Evolutionary conservation across 2,329 filamentous ascomycete genomes (phyloP).

Genomic region (Neonectria ditissima): DNA sequence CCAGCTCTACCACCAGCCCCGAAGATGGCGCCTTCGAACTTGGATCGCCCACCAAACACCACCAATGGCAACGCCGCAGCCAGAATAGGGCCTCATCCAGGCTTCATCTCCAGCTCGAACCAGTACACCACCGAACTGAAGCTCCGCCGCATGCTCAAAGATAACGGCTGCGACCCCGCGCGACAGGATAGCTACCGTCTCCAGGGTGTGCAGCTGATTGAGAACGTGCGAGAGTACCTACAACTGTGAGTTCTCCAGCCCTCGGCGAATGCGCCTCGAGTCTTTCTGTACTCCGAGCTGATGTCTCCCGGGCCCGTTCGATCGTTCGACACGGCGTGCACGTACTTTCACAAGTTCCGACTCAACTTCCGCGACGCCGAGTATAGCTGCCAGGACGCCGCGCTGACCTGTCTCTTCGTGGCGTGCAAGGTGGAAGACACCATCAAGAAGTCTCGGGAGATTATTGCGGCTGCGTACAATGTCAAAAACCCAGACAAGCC

Average conservation of each 20-base stretch:
- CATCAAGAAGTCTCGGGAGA: constrained; percentile 94
- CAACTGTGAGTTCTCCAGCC: constrained; percentile 69
- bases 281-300: constrained; percentile 22
- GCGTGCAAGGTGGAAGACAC: constrained; percentile 99
- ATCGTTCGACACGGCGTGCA: constrained; percentile 91
- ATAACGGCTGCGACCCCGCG: constrained; percentile 77
- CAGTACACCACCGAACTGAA: constrained; percentile 87
- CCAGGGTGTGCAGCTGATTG: constrained; percentile 89
- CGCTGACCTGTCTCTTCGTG: constrained; percentile 87
- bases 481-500: constrained; percentile 77
- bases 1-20: background rate
- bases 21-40: constrained; percentile 35
- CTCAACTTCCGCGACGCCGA: constrained; percentile 86
- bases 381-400: constrained; percentile 88
- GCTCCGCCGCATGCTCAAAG: constrained; percentile 78
- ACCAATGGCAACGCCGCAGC: constrained; percentile 33
- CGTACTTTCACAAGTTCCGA: constrained; percentile 95
- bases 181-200: constrained; percentile 85
- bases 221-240: constrained; percentile 82
- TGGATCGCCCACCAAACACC: constrained; percentile 21
- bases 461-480: constrained; percentile 91
- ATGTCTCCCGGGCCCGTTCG: constrained; percentile 75
- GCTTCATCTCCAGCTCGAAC: constrained; percentile 62
- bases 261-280: too few species aligned
- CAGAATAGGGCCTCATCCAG: constrained; percentile 58